Evolutionary conservation across 352 stramenopile genomes (phyloP), one percentile per base, ranked within the genome.

Genomic region (Aphanomyces invadans): DNA sequence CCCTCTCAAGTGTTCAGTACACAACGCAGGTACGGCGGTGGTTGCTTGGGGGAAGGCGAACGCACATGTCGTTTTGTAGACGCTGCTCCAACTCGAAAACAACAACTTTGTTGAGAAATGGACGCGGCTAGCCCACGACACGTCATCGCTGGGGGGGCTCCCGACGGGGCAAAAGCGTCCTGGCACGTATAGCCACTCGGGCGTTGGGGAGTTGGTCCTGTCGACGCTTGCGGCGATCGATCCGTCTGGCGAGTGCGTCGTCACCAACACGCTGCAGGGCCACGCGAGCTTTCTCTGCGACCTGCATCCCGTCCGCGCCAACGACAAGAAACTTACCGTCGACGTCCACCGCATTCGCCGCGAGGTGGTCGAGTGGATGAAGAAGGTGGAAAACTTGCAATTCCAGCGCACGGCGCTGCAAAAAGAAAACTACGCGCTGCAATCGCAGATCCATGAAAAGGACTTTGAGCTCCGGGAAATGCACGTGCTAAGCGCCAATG

Each of bases 371-470:
- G 59, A 66, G 46, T 66, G 59, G 59, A 66, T 66, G 59, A 66
- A 66, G 25, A 66, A 66, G 19, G 73, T 90, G 1, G 80, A 89
- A 23, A 78, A 89, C 32, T 59, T 90, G 29, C 80, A 88, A 39
- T 89, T 79, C 62, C 81, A 89, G 65, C 76, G 81, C 0, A 90
- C 86, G 36, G 66, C 77, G 25, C 70, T 90, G 21, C 81, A 90
- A 46, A 84, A 87, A 54, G 80, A 90, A 25, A 89, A 86, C 57
- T 88, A 89, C 60, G 80, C 86, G 28, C 76, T 89, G 11, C 81
- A 90, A 61, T 81, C 76, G 53, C 74, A 86, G 53, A 45, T 90
- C 0, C 78, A 90, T 56, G 71, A 87, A 32, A 81, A 88, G 19
- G 74, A 73, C 2, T 65, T 42, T 29, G 71, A 73, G 17, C 74